Evolutionary conservation across 2,329 filamentous ascomycete genomes (phyloP).

Genomic region (Thelonectria rubi): DNA sequence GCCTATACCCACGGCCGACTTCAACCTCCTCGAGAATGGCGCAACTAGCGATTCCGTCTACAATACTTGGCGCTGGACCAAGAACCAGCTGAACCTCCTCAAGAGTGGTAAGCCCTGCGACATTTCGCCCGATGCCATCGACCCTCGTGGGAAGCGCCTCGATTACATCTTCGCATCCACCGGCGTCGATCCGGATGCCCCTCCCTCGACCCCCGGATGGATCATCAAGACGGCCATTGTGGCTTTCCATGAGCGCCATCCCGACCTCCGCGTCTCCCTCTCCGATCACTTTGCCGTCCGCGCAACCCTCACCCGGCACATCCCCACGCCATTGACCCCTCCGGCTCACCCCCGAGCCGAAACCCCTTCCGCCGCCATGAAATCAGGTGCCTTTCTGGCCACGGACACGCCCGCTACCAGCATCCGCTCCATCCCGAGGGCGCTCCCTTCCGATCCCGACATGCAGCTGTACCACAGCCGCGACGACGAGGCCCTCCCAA

Average conservation of each 20-base stretch:
- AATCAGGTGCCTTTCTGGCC: constrained; percentile 40
- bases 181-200: constrained; percentile 50
- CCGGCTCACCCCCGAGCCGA: constrained; percentile 28
- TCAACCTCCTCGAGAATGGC: constrained; percentile 83
- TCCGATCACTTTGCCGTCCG: constrained; percentile 96
- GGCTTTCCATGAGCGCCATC: constrained; percentile 83
- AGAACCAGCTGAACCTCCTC: constrained; percentile 73
- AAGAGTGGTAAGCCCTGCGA: constrained; percentile 64
- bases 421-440: constrained; percentile 32
- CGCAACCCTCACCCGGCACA: constrained; percentile 71
- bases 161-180: constrained; percentile 92
- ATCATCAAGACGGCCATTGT: constrained; percentile 75
- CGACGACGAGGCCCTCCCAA: constrained; percentile 29
- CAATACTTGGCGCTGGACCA: constrained; percentile 94
- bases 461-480: constrained; percentile 46
- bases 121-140: constrained; percentile 71
- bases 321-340: constrained; percentile 36
- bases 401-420: constrained; percentile 38
- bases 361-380: constrained; percentile 38
- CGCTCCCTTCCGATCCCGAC: constrained; percentile 41
- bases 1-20: constrained; percentile 77
- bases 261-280: constrained; percentile 81
- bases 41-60: constrained; percentile 85
- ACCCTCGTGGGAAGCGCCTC: constrained; percentile 83
- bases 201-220: constrained; percentile 61